Conservation (phyloP, 305 asterid genomes). For the Fraxinus dipetala region DNA sequence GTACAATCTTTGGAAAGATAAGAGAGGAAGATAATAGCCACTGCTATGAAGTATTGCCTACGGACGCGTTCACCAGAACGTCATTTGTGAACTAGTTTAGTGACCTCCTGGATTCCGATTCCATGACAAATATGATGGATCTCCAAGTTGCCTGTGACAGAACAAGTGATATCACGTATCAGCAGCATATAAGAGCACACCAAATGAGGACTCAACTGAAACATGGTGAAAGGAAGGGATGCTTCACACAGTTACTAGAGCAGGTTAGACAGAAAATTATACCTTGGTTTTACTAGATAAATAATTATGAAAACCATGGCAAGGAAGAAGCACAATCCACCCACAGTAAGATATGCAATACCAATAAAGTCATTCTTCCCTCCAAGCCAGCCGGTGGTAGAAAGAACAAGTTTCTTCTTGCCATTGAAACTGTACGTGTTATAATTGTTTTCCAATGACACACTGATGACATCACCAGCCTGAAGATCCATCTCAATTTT, state of each 20-base stretch:
- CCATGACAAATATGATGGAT: constrained; percentile 95
- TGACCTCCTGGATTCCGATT: constrained; percentile 87
- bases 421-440: constrained; percentile 89
- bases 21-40: neutral
- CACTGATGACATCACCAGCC: constrained; percentile 43
- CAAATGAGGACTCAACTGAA: neutral
- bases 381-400: constrained; percentile 92
- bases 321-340: constrained; percentile 74
- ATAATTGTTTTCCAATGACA: constrained; percentile 53
- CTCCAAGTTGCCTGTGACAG: constrained; percentile 84
- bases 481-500: constrained; percentile 67
- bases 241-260: neutral
- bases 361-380: constrained; percentile 87
- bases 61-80: neutral
- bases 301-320: constrained; percentile 70
- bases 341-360: constrained; percentile 83
- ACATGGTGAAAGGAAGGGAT: neutral
- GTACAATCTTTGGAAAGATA: neutral
- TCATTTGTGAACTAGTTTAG: constrained; percentile 16
- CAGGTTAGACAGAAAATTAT: neutral
- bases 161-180: neutral
- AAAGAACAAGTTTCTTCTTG: constrained; percentile 85
- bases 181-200: neutral
- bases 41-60: neutral
- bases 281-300: constrained; percentile 86